phyloP scores from a whole-genome alignment of 1,139 yeast genomes.

The Nakaseomyces kungkrabaensis region DNA sequence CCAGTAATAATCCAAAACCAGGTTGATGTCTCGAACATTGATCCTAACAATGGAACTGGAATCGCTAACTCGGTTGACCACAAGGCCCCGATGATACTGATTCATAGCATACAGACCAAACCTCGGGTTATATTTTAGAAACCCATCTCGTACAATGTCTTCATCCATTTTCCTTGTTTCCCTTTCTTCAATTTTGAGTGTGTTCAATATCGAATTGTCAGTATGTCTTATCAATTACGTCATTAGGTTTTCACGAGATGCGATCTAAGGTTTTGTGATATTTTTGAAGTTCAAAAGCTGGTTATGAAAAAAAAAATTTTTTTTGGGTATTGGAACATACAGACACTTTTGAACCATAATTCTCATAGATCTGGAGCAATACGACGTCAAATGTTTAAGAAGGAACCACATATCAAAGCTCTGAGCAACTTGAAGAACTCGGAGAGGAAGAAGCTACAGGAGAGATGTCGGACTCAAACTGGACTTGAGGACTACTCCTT shows the following conservation, averaged over 20 bases:
- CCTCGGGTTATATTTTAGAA: neutral
- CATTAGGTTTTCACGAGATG: neutral
- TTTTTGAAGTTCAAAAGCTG: neutral
- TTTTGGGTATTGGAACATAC: too few relatives aligned
- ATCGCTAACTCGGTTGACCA: neutral
- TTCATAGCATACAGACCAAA: slow-evolving; percentile 1
- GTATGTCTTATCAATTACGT: neutral
- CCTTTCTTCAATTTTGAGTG: neutral
- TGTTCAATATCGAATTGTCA: too few relatives aligned
- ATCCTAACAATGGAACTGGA: slow-evolving; percentile 7
- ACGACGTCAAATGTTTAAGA: slow-evolving; percentile 44
- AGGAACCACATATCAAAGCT: slow-evolving; percentile 59
- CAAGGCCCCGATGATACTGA: neutral
- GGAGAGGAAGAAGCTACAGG: slow-evolving; percentile 57
- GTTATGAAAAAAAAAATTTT: neutral
- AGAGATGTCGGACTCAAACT: slow-evolving; percentile 36
- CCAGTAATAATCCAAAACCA: slow-evolving; percentile 18
- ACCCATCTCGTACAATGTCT: neutral
- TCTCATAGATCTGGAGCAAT: too few relatives aligned
- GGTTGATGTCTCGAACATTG: slow-evolving; percentile 15
- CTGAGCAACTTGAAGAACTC: slow-evolving; percentile 73
- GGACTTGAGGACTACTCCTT: slow-evolving; percentile 41
- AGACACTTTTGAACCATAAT: too few relatives aligned
- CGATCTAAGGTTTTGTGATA: neutral
- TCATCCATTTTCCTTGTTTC: neutral